A percentile compares a stretch with the other conserved stretches of the same genome.
These are phyloP conservation scores for Neospora caninum DNA, from an alignment of 169 alveolate species.

Conservation along the genomic window DNA sequence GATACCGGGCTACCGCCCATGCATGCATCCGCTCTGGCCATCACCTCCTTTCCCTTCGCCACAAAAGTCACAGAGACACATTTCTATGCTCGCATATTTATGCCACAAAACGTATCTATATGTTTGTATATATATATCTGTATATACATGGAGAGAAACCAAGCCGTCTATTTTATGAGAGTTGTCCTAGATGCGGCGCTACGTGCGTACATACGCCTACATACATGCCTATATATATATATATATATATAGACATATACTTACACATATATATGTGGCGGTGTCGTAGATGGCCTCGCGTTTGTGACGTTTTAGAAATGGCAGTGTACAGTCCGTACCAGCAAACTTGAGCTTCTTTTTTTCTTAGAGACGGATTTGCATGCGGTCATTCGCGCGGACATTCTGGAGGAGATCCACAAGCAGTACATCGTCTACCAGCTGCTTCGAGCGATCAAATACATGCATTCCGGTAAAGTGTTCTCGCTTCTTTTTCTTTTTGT, in stretches of 20 bases:
- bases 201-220: no score
- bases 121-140: neutral
- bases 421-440: conserved; percentile 88
- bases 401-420: conserved; percentile 93
- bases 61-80: no score
- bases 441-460: conserved; percentile 87
- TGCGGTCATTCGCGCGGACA: conserved; percentile 97
- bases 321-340: no score
- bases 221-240: neutral
- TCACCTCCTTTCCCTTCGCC: no score
- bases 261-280: no score
- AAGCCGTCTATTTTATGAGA: no score
- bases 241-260: neutral
- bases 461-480: conserved; percentile 86
- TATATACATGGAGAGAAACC: neutral
- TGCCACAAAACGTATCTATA: neutral
- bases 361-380: conserved; percentile 94
- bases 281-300: no score
- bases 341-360: neutral
- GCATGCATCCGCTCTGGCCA: no score
- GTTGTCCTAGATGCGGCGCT: no score
- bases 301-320: no score
- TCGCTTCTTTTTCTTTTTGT: neutral
- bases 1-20: no score
- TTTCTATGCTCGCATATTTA: no score